Conservation (phyloP, 139 green algal species). For the Microglena sp. region DNA sequence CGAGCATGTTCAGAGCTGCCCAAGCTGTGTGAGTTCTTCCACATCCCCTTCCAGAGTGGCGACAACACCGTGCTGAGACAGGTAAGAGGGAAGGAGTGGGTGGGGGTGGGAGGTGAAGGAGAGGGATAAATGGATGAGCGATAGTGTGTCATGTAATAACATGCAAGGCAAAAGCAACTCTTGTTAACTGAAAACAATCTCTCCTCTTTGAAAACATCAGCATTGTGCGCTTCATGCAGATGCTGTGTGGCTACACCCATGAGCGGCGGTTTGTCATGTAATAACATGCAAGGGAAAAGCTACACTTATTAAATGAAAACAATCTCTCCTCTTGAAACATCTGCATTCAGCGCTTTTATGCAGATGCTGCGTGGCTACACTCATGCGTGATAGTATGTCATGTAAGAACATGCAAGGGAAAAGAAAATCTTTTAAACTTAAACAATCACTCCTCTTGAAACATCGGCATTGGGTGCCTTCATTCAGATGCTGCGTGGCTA, state of each 20-base stretch:
- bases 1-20: conserved; percentile 80
- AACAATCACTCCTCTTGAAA: conserved; percentile 69
- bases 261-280: conserved; percentile 35
- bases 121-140: conserved; percentile 89
- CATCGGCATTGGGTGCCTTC: no score
- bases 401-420: not conserved
- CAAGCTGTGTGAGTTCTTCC: conserved; percentile 97
- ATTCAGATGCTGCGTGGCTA: conserved; percentile 84
- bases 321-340: conserved; percentile 67
- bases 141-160: conserved; percentile 9
- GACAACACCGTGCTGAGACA: conserved; percentile 86
- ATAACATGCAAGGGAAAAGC: no score
- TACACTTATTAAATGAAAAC: conserved; percentile 32
- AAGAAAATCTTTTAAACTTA: no score
- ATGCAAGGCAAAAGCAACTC: no score
- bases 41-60: conserved; percentile 92
- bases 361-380: conserved; percentile 89
- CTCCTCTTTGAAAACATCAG: conserved; percentile 57
- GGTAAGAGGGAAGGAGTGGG: no score
- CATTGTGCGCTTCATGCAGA: no score
- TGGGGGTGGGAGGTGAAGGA: no score
- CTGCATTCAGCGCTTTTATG: no score
- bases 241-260: conserved; percentile 73
- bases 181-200: conserved; percentile 51
- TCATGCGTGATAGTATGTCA: conserved; percentile 35